Conservation (phyloP, 352 stramenopile species). For the Phytophthora ohioensis region DNA sequence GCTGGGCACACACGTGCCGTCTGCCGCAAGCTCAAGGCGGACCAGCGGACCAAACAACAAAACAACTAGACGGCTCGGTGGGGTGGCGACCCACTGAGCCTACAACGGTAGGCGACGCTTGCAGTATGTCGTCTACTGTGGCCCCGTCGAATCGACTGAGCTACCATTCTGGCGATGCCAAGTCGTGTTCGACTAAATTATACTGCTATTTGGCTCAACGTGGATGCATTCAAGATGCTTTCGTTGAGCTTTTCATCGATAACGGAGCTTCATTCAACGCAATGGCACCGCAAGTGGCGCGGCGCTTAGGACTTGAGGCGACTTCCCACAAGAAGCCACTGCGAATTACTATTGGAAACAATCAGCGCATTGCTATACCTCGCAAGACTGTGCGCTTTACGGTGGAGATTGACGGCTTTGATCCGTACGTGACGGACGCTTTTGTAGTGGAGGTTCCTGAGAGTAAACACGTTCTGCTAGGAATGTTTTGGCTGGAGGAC, state of each 20-base stretch:
- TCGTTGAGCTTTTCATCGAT: not conserved
- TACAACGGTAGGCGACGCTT: not conserved
- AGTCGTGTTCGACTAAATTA: not conserved
- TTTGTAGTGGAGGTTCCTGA: not conserved
- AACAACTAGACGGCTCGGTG: slow-evolving; percentile 4
- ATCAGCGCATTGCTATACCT: not conserved
- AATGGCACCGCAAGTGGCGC: not conserved
- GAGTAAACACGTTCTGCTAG: not conserved
- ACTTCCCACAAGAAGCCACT: not conserved
- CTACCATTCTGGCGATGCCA: not conserved
- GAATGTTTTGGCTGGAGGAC: not conserved
- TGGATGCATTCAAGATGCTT: not conserved
- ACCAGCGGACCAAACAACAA: slow-evolving; percentile 1
- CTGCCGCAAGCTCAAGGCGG: not conserved
- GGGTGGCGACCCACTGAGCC: slow-evolving; percentile 1
- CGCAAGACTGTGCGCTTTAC: not conserved
- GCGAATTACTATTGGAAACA: not conserved
- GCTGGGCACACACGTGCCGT: not conserved
- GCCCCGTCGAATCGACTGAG: not conserved
- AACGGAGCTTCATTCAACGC: not conserved
- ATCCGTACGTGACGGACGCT: not conserved
- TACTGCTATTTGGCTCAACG: slow-evolving; percentile 1
- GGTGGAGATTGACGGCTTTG: not conserved
- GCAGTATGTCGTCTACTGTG: not conserved
- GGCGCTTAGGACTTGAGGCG: not conserved